Evolutionary conservation across 208 protist species (phyloP).

Genomic region (Kentomonas sorsogonicus): DNA sequence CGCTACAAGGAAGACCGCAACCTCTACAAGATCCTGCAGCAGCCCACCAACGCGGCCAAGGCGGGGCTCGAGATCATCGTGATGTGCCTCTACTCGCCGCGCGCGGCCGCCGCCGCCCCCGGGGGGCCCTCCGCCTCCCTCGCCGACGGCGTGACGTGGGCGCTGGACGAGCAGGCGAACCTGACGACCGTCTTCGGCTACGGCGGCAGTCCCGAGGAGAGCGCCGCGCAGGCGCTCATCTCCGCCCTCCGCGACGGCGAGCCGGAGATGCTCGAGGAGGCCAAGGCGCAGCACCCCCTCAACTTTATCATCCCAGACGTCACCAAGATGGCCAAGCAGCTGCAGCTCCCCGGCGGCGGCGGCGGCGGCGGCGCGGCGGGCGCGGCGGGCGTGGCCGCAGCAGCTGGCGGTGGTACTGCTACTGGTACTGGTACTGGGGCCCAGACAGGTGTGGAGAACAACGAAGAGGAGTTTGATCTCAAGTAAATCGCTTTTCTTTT

Average conservation of each 20-base stretch:
- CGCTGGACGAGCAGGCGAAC: slow-evolving; percentile 49
- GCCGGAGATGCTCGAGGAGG: slow-evolving; percentile 42
- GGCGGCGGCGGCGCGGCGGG: neutral
- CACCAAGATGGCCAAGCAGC: slow-evolving; percentile 56
- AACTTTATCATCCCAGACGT: slow-evolving; percentile 64
- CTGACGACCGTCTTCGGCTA: slow-evolving; percentile 59
- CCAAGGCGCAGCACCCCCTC: slow-evolving; percentile 38
- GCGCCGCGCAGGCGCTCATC: slow-evolving; percentile 34
- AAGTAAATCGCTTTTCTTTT: slow-evolving; percentile 9
- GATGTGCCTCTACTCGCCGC: slow-evolving; percentile 30
- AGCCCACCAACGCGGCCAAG: slow-evolving; percentile 70
- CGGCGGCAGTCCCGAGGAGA: slow-evolving; percentile 45
- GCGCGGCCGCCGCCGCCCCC: no score
- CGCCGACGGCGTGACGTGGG: slow-evolving; percentile 49
- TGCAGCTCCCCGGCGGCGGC: slow-evolving; percentile 28
- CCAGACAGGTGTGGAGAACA: slow-evolving; percentile 10
- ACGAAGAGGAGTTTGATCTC: slow-evolving; percentile 23
- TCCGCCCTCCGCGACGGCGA: slow-evolving; percentile 57
- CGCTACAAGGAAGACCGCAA: slow-evolving; percentile 43
- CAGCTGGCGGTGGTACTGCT: neutral
- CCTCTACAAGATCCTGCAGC: slow-evolving; percentile 55
- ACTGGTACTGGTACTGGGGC: neutral
- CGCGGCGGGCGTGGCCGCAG: neutral
- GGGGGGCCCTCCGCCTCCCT: no score
- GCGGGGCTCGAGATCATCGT: slow-evolving; percentile 67